Conservation (phyloP, 768 basidiomycete species). For the Naematelia aurantialba region DNA sequence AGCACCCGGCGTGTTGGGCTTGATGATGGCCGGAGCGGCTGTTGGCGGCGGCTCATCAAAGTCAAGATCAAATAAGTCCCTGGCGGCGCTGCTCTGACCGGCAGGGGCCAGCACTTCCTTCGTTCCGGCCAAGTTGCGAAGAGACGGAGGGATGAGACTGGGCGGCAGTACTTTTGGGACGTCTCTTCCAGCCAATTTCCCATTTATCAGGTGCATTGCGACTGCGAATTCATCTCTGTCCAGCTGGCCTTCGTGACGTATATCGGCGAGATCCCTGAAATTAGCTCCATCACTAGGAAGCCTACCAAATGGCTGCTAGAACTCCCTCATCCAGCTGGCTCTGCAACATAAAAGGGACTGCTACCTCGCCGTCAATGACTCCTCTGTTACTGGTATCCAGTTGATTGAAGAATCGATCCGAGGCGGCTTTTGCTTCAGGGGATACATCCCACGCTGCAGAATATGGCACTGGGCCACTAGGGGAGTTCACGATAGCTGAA, state of each 20-base stretch:
- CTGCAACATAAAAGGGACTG: conserved; percentile 91
- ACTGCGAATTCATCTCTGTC: conserved; percentile 92
- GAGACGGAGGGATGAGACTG: conserved; percentile 75
- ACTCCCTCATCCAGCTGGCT: conserved; percentile 75
- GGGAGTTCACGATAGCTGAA: conserved; percentile 44
- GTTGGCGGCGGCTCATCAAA: conserved; percentile 28
- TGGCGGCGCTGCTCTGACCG: conserved; percentile 46
- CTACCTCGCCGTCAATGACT: conserved; percentile 85
- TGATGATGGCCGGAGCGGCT: conserved; percentile 12
- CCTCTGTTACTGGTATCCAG: conserved; percentile 72
- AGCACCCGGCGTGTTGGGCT: conserved; percentile 6
- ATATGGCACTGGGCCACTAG: conserved; percentile 19
- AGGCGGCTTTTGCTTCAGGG: conserved; percentile 67
- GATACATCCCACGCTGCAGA: conserved; percentile 72
- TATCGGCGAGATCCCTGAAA: conserved; percentile 84
- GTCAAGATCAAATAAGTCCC: conserved; percentile 51
- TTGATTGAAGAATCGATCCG: conserved; percentile 76
- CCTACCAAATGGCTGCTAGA: conserved; percentile 88
- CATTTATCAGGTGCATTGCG: conserved; percentile 88
- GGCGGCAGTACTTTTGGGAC: conserved; percentile 63
- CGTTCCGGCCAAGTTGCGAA: conserved; percentile 55
- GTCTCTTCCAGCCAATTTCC: conserved; percentile 72
- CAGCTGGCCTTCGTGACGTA: conserved; percentile 78
- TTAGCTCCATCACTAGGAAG: conserved; percentile 12
- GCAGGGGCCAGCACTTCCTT: conserved; percentile 34